Evolutionary conservation across 1,284 basidiomycete species (phyloP), one percentile per base, ranked within the genome.

Genomic region (Neonothopanus nambi): DNA sequence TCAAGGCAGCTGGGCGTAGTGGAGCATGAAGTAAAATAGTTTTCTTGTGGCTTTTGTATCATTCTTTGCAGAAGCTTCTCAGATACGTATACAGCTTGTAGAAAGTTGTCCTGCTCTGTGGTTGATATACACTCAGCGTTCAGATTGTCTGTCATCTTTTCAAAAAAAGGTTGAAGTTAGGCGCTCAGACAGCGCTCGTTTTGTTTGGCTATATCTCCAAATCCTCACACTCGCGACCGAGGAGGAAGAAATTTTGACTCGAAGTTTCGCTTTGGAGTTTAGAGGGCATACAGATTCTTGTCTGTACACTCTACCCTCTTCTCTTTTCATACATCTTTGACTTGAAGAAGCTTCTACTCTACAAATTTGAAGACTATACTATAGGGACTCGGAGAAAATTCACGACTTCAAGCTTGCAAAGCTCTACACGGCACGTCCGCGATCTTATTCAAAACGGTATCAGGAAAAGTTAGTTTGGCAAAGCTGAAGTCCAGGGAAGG

Each of bases 1-100:
- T 76, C 28, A 78, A 70, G 61, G 77, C 78, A 17, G 74, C 77
- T 52, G 78, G 78, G 23, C 66, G 78, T 18, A 79, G 73, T 57
- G 77, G 78, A 3, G 58, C 65, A 5, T 77, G 69, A n/a, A 41
- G 20, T 13, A 12, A n/a, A n/a, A n/a, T n/a, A n/a, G n/a, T n/a
- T n/a, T n/a, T n/a, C n/a, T n/a, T n/a, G n/a, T n/a, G n/a, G n/a
- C n/a, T n/a, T n/a, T n/a, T n/a, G n/a, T n/a, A n/a, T n/a, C n/a
- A n/a, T n/a, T n/a, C n/a, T n/a, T n/a, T n/a, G n/a, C n/a, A n/a
- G n/a, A n/a, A n/a, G n/a, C n/a, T n/a, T n/a, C n/a, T n/a, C n/a
- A n/a, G n/a, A n/a, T n/a, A n/a, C n/a, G n/a, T n/a, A n/a, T n/a
- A n/a, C n/a, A n/a, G n/a, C n/a, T n/a, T n/a, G n/a, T n/a, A n/a